These are phyloP conservation scores for Aspergillus neotritici DNA, from an alignment of 2,329 filamentous ascomycete species.

Conservation along the genomic window DNA sequence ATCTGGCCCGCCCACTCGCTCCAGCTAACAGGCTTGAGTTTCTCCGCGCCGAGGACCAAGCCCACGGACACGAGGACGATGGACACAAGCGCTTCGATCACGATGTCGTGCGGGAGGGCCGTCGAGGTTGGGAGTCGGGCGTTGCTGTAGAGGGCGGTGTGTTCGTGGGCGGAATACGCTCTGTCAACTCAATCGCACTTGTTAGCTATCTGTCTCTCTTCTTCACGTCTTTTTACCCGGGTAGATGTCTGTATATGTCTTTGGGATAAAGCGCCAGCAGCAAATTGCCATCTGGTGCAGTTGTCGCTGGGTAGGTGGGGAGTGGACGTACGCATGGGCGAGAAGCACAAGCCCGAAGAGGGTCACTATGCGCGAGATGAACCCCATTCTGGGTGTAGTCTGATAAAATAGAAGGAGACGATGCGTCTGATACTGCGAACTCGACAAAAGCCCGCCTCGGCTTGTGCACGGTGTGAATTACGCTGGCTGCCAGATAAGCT, in stretches of 20 bases:
- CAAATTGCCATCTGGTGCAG: neutral
- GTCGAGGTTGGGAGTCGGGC: constrained; percentile 41
- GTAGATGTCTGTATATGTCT: too few species aligned
- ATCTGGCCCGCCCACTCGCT: constrained; percentile 69
- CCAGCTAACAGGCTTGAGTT: constrained; percentile 81
- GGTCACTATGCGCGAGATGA: constrained; percentile 66
- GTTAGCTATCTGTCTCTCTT: too few species aligned
- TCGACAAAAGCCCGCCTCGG: too few species aligned
- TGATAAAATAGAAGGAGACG: neutral
- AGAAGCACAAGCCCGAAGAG: constrained; percentile 71
- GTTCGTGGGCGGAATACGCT: constrained; percentile 94
- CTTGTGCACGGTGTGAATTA: too few species aligned
- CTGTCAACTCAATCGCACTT: constrained; percentile 44
- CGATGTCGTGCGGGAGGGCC: constrained; percentile 76
- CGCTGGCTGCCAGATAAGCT: too few species aligned
- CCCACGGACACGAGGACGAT: constrained; percentile 76
- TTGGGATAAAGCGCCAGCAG: too few species aligned
- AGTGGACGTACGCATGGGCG: constrained; percentile 69
- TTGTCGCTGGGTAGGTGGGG: neutral
- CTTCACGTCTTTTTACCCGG: too few species aligned
- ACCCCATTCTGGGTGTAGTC: constrained; percentile 52
- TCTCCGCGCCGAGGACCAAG: constrained; percentile 70
- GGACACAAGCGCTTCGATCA: constrained; percentile 75
- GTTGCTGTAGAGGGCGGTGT: constrained; percentile 66
- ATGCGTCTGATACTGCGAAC: neutral